Evolutionary conservation across 805 yeast genomes (phyloP), one percentile per base, ranked within the genome.

Genomic region (Yamadazyma phyllophila): DNA sequence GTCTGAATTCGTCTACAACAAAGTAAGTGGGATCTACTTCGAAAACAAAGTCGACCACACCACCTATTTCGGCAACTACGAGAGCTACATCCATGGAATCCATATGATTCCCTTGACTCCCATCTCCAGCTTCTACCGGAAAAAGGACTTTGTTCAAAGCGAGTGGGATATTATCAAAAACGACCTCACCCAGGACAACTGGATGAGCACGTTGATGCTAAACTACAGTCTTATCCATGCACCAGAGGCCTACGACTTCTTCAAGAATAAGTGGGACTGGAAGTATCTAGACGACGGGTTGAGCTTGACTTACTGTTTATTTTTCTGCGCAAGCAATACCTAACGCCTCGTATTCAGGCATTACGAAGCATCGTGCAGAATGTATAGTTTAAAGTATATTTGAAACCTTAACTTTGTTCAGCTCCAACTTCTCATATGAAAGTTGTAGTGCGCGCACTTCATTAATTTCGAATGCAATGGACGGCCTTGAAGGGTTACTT

Each of bases 71-170:
- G 90, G 90, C 4, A 43, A 40, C 10, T 66, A 76, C 44, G 64
- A 68, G 34, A 83, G 83, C 61, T 85, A 79, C 55, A 83, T 83
- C 43, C 88, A 85, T 53, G 92, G 92, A 4, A 85, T 85, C 48
- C 90, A 85, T 60, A 85, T 85, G 90, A 58, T 85, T 32, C 91
- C 91, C 16, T 67, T 80, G 26, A 83, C 87, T 0, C 85, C 88
- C 1, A 71, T 74, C 13, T 79, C 85, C 17, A 71, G 83, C 1
- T 76, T 65, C 48, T 71, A 83, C 35, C 73, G 91, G 47, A 61
- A 67, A 13, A 73, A 82, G 1, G 55, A 58, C 11, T 81, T 77
- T 61, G 80, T 77, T 7, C 46, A 58, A 36, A 69, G 78, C 55
- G 83, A 70, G 54, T 65, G 77, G 77, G 56, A 67, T 41, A 2